Evolutionary conservation across 2,329 filamentous ascomycete species (phyloP).

Genomic region (Curvularia lunata): DNA sequence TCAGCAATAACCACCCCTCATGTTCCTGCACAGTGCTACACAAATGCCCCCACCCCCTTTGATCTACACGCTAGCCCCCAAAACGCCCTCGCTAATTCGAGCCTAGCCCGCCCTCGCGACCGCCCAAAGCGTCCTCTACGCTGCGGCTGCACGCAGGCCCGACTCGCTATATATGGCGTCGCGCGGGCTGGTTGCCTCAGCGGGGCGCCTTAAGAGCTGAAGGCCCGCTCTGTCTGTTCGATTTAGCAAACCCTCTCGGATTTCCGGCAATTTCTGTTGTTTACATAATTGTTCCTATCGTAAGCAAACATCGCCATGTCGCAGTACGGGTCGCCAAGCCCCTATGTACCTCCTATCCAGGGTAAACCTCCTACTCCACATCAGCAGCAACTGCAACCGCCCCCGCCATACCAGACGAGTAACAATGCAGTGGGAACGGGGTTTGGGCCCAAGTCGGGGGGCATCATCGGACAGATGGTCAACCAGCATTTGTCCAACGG

Average conservation of each 20-base stretch:
- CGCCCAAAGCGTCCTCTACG: constrained; percentile 21
- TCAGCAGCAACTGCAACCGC: constrained; percentile 24
- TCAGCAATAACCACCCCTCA: neutral
- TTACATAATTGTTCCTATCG: too few relatives aligned
- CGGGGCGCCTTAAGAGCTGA: constrained; percentile 3
- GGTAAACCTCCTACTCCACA: neutral
- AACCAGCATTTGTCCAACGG: constrained; percentile 39
- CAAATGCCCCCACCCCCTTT: neutral
- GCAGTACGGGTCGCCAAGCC: constrained; percentile 31
- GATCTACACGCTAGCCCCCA: constrained; percentile 3
- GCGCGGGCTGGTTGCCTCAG: neutral
- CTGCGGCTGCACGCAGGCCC: constrained; percentile 19
- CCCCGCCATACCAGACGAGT: constrained; percentile 21
- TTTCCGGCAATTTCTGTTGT: neutral
- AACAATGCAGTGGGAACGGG: constrained; percentile 20
- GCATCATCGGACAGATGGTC: constrained; percentile 40
- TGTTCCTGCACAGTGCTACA: neutral
- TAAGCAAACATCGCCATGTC: constrained; percentile 32
- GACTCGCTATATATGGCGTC: constrained; percentile 7
- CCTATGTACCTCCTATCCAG: neutral
- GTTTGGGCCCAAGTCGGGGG: constrained; percentile 30
- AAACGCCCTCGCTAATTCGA: constrained; percentile 14
- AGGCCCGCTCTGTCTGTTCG: neutral
- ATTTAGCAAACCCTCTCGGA: neutral
- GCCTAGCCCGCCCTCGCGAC: neutral